Conservation (phyloP, 176 grass and related monocot species). For the Zoysia pacifica region DNA sequence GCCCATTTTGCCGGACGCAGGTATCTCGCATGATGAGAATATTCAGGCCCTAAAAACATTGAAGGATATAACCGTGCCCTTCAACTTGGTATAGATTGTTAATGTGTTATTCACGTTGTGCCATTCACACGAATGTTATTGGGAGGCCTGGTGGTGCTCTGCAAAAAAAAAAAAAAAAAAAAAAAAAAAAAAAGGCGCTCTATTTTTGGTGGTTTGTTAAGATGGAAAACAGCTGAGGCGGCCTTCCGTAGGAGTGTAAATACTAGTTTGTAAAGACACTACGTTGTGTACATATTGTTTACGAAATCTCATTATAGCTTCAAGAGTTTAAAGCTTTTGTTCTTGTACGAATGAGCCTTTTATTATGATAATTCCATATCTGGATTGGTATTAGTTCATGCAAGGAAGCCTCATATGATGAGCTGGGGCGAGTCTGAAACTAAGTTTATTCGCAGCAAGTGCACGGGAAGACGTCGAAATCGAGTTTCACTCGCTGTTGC, state of each 20-base stretch:
- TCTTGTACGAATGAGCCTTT: background rate
- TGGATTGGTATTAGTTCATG: background rate
- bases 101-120: background rate
- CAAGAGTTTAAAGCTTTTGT: background rate
- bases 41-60: slow-evolving; percentile 68
- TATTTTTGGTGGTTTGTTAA: background rate
- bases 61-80: background rate
- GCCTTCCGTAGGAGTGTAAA: slow-evolving; percentile 19
- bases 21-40: slow-evolving; percentile 86
- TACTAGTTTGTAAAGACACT: slow-evolving; percentile 41
- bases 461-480: background rate
- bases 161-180: background rate
- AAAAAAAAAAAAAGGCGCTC: background rate
- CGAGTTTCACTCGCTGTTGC: background rate
- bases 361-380: background rate
- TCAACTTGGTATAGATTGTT: background rate
- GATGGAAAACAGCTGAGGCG: background rate
- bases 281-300: slow-evolving; percentile 25
- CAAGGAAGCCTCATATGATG: background rate
- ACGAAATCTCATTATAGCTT: background rate
- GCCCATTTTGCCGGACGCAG: slow-evolving; percentile 87
- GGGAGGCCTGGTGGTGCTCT: background rate
- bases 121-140: slow-evolving; percentile 8
- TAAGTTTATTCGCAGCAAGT: background rate
- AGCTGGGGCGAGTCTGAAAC: background rate